Percentiles rank a stretch among this genome's conserved stretches.
These are phyloP conservation scores for Polychaeton citri DNA, from an alignment of 2,329 filamentous ascomycete genomes.

Conservation along the genomic window DNA sequence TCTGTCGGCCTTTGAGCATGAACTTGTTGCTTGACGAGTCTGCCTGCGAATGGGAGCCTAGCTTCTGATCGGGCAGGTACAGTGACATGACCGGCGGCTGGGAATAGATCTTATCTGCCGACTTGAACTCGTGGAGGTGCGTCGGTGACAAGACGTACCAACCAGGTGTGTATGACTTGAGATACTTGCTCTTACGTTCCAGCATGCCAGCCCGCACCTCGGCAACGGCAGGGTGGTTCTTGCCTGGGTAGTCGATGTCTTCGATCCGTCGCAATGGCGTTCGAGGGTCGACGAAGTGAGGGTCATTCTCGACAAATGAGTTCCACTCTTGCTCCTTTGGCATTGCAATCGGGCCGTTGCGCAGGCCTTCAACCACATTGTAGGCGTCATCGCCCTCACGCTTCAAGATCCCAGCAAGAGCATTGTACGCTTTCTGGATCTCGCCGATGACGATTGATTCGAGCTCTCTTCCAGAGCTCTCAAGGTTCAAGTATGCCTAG, in stretches of 20 bases:
- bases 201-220: slow-evolving; percentile 84
- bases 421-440: slow-evolving; percentile 95
- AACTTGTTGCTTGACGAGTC: slow-evolving; percentile 91
- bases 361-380: slow-evolving; percentile 64
- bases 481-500: slow-evolving; percentile 85
- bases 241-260: slow-evolving; percentile 82
- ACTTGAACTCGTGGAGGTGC: slow-evolving; percentile 97
- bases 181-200: slow-evolving; percentile 95
- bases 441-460: slow-evolving; percentile 95
- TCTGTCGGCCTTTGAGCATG: slow-evolving; percentile 90
- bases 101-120: slow-evolving; percentile 70
- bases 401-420: slow-evolving; percentile 80
- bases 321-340: slow-evolving; percentile 89
- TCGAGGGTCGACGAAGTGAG: slow-evolving; percentile 76
- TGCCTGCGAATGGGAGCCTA: slow-evolving; percentile 77
- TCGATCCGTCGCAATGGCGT: slow-evolving; percentile 65
- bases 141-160: slow-evolving; percentile 97
- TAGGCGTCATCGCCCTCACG: slow-evolving; percentile 77
- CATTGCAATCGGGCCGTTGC: slow-evolving; percentile 78
- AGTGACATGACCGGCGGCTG: slow-evolving; percentile 93
- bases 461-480: slow-evolving; percentile 84
- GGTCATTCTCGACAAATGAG: slow-evolving; percentile 63
- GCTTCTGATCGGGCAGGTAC: slow-evolving; percentile 85
- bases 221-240: slow-evolving; percentile 66
- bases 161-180: slow-evolving; percentile 92